These are phyloP conservation scores for Haplosporangium gracile DNA, from an alignment of 192 early-diverging fungal genomes.

Conservation along the genomic window DNA sequence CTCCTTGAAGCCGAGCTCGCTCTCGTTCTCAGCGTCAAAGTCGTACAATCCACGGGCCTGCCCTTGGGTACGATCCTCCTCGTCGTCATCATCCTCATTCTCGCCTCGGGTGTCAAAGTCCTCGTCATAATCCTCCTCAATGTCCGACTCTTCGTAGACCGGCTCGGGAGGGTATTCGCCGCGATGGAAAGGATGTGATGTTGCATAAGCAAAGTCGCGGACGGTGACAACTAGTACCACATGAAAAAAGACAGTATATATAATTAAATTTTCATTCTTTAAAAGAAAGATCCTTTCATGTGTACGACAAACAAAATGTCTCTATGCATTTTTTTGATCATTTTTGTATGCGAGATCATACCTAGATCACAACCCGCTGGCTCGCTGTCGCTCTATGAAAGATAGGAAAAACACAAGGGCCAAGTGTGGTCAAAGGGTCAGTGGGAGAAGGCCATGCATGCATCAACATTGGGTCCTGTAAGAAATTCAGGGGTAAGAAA, in stretches of 20 bases:
- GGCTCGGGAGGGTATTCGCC: slow-evolving; percentile 54
- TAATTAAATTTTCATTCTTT: neutral
- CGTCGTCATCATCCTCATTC: slow-evolving; percentile 16
- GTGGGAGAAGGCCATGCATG: neutral
- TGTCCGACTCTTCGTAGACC: slow-evolving; percentile 38
- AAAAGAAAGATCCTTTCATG: neutral
- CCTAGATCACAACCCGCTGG: slow-evolving; percentile 24
- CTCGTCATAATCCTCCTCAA: slow-evolving; percentile 44
- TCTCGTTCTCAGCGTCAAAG: slow-evolving; percentile 78
- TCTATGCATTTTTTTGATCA: neutral
- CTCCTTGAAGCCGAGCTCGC: slow-evolving; percentile 75
- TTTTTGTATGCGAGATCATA: slow-evolving; percentile 3
- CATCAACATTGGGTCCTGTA: neutral
- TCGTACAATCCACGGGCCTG: slow-evolving; percentile 78
- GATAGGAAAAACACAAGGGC: neutral
- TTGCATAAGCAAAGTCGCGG: slow-evolving; percentile 64
- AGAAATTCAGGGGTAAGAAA: neutral
- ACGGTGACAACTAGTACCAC: slow-evolving; percentile 43
- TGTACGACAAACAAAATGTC: slow-evolving; percentile 35
- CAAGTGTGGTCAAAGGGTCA: neutral
- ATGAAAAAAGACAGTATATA: neutral
- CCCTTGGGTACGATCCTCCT: slow-evolving; percentile 59
- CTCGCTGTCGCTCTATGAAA: slow-evolving; percentile 11
- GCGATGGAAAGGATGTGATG: slow-evolving; percentile 48
- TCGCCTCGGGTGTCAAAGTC: slow-evolving; percentile 28